A percentile compares a stretch with the other conserved stretches of the same genome.
Conservation (phyloP, 2,329 filamentous ascomycete species). For the Shiraia sp. region DNA sequence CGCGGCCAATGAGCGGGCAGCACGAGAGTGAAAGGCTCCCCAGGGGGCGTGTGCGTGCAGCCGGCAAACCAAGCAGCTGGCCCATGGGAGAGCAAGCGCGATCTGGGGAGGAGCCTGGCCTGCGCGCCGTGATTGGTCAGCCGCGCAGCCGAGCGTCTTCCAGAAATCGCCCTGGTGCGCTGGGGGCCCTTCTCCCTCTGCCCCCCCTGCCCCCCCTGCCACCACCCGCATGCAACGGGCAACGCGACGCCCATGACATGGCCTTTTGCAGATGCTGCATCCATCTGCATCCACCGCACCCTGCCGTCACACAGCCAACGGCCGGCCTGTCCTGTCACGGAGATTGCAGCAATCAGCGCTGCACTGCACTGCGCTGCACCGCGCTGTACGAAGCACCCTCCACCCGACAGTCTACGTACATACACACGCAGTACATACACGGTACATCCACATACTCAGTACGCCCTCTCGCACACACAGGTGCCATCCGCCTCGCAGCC, state of each 20-base stretch:
- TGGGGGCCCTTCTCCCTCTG: too few species aligned
- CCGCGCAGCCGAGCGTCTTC: slow-evolving; percentile 35
- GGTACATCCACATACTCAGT: too few species aligned
- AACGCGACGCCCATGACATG: slow-evolving; percentile 23
- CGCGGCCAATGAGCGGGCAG: slow-evolving; percentile 12
- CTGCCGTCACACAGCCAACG: slow-evolving; percentile 36
- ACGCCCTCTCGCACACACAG: too few species aligned
- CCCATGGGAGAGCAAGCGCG: slow-evolving; percentile 35
- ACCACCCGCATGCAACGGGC: slow-evolving; percentile 22
- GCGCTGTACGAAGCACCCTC: too few species aligned
- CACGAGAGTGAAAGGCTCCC: slow-evolving; percentile 14
- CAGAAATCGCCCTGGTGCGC: slow-evolving; percentile 36
- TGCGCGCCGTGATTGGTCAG: slow-evolving; percentile 23
- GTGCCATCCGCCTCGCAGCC: slow-evolving; percentile 31
- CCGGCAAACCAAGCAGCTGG: slow-evolving; percentile 38
- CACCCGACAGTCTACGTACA: slow-evolving; percentile 1
- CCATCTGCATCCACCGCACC: slow-evolving; percentile 23
- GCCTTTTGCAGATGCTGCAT: slow-evolving; percentile 27
- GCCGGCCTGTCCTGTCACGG: slow-evolving; percentile 25
- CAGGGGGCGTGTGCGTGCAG: slow-evolving; percentile 32
- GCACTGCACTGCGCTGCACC: slow-evolving; percentile 25
- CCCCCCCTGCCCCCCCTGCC: too few species aligned
- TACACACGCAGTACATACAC: not conserved
- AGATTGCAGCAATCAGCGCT: slow-evolving; percentile 40
- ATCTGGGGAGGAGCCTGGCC: slow-evolving; percentile 34